Evolutionary conservation across 495 filamentous ascomycete species (phyloP).

Genomic region (Penicillium argentinense): DNA sequence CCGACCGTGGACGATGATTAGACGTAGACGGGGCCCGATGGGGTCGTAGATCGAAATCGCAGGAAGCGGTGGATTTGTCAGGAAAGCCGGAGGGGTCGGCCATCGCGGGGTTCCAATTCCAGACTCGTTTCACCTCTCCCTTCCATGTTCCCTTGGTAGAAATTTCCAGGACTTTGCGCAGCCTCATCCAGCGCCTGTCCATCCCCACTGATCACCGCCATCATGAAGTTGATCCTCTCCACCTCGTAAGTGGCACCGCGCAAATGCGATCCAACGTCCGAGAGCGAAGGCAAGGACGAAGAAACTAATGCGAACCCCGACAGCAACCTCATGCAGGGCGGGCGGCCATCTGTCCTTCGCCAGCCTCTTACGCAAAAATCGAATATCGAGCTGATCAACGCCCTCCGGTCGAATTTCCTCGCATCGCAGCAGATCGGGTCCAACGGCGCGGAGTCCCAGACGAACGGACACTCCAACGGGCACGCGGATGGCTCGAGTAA

Average conservation of each 20-base stretch:
- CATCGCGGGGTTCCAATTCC: conserved; percentile 12
- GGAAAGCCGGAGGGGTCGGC: conserved; percentile 6
- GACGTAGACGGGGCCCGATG: not conserved
- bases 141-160: too few species aligned
- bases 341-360: conserved; percentile 75
- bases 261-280: not conserved
- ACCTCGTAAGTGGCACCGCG: conserved; percentile 64
- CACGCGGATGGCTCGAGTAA: conserved; percentile 15
- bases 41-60: not conserved
- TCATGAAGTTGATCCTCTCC: conserved; percentile 78
- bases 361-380: conserved; percentile 72
- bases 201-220: conserved; percentile 27
- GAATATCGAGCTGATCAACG: conserved; percentile 83
- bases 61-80: conserved; percentile 23
- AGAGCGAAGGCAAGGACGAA: not conserved
- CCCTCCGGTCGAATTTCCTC: conserved; percentile 77
- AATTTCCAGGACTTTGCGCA: too few species aligned
- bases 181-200: too few species aligned
- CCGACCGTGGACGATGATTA: conserved; percentile 54
- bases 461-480: conserved; percentile 13
- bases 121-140: not conserved
- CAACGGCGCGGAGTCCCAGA: conserved; percentile 9
- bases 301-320: conserved; percentile 3
- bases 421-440: conserved; percentile 63
- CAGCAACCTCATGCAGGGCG: conserved; percentile 80